Evolutionary conservation across 345 rosid genomes (phyloP), one percentile per base, ranked within the genome.

Genomic region (Camelina hispida): DNA sequence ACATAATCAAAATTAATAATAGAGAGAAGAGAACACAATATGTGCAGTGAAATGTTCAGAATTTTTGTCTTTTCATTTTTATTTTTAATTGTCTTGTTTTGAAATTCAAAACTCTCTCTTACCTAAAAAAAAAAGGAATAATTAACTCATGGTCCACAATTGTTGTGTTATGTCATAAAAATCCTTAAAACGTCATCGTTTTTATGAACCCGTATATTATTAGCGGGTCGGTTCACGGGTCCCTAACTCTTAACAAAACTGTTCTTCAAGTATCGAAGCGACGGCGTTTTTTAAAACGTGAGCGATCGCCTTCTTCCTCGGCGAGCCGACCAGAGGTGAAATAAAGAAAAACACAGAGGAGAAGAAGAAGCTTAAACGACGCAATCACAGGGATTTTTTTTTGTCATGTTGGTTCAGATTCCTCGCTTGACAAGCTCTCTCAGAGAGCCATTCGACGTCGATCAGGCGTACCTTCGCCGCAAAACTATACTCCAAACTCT

Each of bases 361-460:
- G 38, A 35, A 7, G 30, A 34, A 65, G 77, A 34, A 58, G 46
- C 79, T 16, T 53, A 61, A 68, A 76, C 74, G 50, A 52, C 69
- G 42, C 69, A 32, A 51, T 4, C 9, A 52, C 34, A 68, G 60
- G 22, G 53, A 2, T 23, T 37, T 59, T 44, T 25, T 59, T 44
- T 38, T 9, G n/a, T 38, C 51, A 93, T 93, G 97, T 55, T 88
- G 70, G 64, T 81, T 43, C 94, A 93, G 69, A 86, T 88, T 34
- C 98, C 97, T 79, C 97, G 97, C 70, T 72, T 93, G 81, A 85
- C 97, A 5, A 87, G 79, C 79, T 89, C 97, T 69, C 87, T 90
- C 9, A 81, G 98, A 81, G 92, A 84, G 2, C 98, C 97, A 0
- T 90, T 87, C 81, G 98, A 94, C 37, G 57, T 85, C 81, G 97